A percentile compares a stretch with the other conserved stretches of the same genome.
phyloP scores from a whole-genome alignment of 306 rosid species.

The Quercus suber region DNA sequence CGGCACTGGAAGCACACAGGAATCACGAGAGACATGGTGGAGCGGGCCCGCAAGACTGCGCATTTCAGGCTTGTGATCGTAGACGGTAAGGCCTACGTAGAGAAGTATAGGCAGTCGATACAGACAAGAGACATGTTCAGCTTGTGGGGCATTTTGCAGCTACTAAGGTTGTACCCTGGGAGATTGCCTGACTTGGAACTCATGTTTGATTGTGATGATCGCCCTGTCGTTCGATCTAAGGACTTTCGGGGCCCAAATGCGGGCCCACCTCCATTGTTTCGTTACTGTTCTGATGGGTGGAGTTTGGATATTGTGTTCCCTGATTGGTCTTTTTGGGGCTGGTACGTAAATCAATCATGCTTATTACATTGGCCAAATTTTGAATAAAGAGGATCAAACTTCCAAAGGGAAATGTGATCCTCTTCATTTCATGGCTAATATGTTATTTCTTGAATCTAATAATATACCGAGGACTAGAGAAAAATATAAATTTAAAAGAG shows the following conservation, averaged over 20 bases:
- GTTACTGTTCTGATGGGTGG: constrained; percentile 52
- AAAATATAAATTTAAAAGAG: too few relatives aligned
- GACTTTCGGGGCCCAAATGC: constrained; percentile 29
- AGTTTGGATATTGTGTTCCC: constrained; percentile 84
- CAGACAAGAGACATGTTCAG: constrained; percentile 73
- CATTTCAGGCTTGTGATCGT: constrained; percentile 63
- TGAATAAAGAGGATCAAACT: too few relatives aligned
- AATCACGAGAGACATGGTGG: constrained; percentile 65
- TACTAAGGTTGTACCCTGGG: constrained; percentile 58
- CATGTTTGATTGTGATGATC: constrained; percentile 75
- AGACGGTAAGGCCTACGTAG: constrained; percentile 61
- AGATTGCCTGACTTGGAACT: constrained; percentile 74
- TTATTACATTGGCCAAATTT: too few relatives aligned
- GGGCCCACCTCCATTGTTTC: constrained; percentile 59
- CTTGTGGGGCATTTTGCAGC: constrained; percentile 80
- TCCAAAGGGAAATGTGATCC: too few relatives aligned
- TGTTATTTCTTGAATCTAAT: too few relatives aligned
- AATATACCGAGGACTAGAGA: too few relatives aligned
- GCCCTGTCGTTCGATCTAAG: constrained; percentile 44
- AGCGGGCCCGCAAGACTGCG: constrained; percentile 48
- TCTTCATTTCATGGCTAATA: too few relatives aligned
- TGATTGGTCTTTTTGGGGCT: constrained; percentile 99
- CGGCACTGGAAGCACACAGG: constrained; percentile 63
- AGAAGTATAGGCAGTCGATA: constrained; percentile 48
- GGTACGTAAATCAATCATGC: constrained; percentile 34